Evolutionary conservation across 371 early-diverging fungal species (phyloP), one percentile per base, ranked within the genome.

Genomic region (Homolaphlyctis polyrhiza): DNA sequence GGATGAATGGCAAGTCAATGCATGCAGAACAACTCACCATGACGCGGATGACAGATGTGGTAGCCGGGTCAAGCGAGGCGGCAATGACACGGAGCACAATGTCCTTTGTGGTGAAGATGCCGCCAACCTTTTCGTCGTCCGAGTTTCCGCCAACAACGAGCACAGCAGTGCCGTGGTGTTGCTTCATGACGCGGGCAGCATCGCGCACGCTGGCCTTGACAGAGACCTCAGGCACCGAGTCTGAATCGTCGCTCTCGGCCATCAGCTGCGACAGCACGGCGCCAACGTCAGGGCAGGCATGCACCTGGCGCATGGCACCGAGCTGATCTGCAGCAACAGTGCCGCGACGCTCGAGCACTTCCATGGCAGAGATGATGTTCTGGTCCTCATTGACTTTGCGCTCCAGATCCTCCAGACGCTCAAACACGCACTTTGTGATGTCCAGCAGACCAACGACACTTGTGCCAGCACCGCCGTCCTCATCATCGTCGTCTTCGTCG

Each of bases 21-120:
- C 29, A 36, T 27, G n/a, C 34, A 68, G 8, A 5, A 48, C 16
- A 2, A 62, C 66, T 25, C 61, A 79, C 76, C 97, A 97, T 95
- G n/a, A 96, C 95, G 64, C 96, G 89, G 34, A 95, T 90, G 49
- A 96, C 95, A 36, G 91, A 89, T 68, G 96, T 96, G 28, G 81
- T 92, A 62, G 82, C 82, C 51, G 97, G 96, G 70, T 91, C 91
- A 39, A 95, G 74, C 6, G 91, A 91, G 54, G 95, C 95, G 30
- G 97, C 96, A 71, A 98, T 88, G 29, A 97, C 97, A 62, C 97
- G 87, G 60, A 96, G 80, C 30, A 96, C 97, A 64, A 98, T 88
- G 76, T 98, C 98, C 68, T 90, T 90, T 68, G 89, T 92, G 23
- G 97, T 97, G 72, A 95, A 93, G 68, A 97, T 96, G 62, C 97